Evolutionary conservation across 2,329 filamentous ascomycete species (phyloP), one percentile per base, ranked within the genome.

Genomic region (Alternaria gaisen): DNA sequence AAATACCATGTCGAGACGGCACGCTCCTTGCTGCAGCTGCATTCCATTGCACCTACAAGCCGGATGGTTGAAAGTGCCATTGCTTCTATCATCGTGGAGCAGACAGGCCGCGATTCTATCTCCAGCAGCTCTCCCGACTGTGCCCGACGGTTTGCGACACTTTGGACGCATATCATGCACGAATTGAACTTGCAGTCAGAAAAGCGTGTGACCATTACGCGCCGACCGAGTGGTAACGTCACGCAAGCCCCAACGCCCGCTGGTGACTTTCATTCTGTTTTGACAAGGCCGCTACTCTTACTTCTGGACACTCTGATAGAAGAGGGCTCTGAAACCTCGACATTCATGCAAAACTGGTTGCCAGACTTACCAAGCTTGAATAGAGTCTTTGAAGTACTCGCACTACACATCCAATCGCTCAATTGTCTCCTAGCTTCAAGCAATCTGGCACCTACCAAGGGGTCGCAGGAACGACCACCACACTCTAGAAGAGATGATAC

Each of bases 1-100:
- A 97, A 97, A 74, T 96, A 94, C 68, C 95, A 98, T 73, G 94
- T 99, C 32, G 96, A 99, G 80, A 90, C 93, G 18, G 92, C 96
- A 9, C 88, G 91, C 58, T 90, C 89, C 68, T 82, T 99, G 40
- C 97, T 95, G 92, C 88, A 93, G 66, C 81, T 99, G 53, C 93
- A 98, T 69, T 87, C 88, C 1, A 85, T 97, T 12, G 87, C 90
- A 1, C 81, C 85, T 40, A 81, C 85, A 2, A 89, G 89, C 68
- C 88, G 91, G 53, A 87, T 93, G 46, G 89, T 97, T 5, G 94
- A 97, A 77, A 92, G 92, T 24, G 88, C 91, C 0, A 87, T 97
- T 24, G 84, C 86, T 26, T 80, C 94, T 3, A 89, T 97, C 79
- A 83, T 92, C 34, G 64, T 71, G 26, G 54, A 63, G 20, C 57